Conservation (phyloP, 1,139 yeast genomes). For the Pichia sp. region DNA sequence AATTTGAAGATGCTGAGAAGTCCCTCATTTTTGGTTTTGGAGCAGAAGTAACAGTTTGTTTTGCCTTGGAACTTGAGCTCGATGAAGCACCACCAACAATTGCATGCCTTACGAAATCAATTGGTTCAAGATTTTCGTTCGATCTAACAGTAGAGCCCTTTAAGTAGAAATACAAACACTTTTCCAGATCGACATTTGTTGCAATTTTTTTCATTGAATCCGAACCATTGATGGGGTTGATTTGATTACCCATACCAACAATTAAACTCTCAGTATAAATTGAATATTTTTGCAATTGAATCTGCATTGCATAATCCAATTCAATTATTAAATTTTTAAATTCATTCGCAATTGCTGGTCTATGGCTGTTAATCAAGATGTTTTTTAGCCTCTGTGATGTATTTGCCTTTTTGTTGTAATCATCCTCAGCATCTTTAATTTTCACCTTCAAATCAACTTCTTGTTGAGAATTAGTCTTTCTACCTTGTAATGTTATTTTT, state of each 20-base stretch:
- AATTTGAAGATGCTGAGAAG: conserved; percentile 6
- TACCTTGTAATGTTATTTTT: conserved; percentile 67
- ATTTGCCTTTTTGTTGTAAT: conserved; percentile 71
- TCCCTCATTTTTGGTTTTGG: conserved; percentile 5
- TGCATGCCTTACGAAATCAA: conserved; percentile 75
- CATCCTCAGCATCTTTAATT: conserved; percentile 78
- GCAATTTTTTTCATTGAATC: conserved; percentile 73
- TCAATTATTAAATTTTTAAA: conserved; percentile 75
- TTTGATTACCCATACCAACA: conserved; percentile 77
- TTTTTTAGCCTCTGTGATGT: conserved; percentile 67
- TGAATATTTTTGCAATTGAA: conserved; percentile 83
- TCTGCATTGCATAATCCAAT: conserved; percentile 79
- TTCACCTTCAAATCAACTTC: conserved; percentile 84
- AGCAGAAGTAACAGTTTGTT: neutral
- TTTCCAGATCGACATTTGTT: conserved; percentile 71
- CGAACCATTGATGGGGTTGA: conserved; percentile 60
- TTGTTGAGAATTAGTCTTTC: conserved; percentile 78
- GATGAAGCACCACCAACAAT: conserved; percentile 38
- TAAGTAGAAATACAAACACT: conserved; percentile 68
- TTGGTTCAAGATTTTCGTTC: conserved; percentile 41
- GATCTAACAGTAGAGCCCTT: conserved; percentile 22
- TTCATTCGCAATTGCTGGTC: conserved; percentile 72
- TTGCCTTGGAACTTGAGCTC: neutral
- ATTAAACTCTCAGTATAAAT: conserved; percentile 79
- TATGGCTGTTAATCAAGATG: conserved; percentile 60